Percentiles rank a stretch among this genome's conserved stretches.
Evolutionary conservation across 2,329 filamentous ascomycete genomes (phyloP).

Genomic region (Fusarium newnesense): DNA sequence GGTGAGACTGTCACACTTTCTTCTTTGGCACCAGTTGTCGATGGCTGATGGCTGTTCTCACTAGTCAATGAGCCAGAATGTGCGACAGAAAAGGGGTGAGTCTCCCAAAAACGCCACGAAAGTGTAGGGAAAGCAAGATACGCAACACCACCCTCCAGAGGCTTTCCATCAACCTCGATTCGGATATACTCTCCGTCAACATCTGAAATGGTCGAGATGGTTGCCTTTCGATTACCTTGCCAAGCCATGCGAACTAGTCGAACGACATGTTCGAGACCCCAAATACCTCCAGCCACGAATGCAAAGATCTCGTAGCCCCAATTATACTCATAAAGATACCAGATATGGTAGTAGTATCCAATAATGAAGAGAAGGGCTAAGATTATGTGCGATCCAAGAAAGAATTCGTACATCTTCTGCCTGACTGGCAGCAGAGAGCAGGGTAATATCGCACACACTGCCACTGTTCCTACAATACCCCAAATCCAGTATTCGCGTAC

Average conservation of each 20-base stretch:
- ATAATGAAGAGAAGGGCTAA: conserved; percentile 48
- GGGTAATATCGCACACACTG: conserved; percentile 41
- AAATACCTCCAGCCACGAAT: conserved; percentile 41
- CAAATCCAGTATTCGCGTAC: conserved; percentile 47
- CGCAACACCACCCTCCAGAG: conserved; percentile 44
- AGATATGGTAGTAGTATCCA: conserved; percentile 51
- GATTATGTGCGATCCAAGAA: conserved; percentile 47
- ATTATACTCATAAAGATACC: conserved; percentile 47
- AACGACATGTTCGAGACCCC: conserved; percentile 47
- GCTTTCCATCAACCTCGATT: conserved; percentile 43
- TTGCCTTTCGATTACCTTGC: conserved; percentile 38
- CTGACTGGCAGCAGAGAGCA: conserved; percentile 44
- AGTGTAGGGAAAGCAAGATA: conserved; percentile 52
- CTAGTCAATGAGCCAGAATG: background rate
- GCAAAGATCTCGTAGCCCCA: conserved; percentile 54
- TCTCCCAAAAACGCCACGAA: conserved; percentile 51
- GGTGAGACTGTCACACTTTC: conserved; percentile 16
- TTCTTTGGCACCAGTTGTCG: background rate
- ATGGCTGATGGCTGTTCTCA: background rate
- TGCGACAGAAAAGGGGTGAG: conserved; percentile 50
- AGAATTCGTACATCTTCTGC: conserved; percentile 48
- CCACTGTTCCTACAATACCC: conserved; percentile 48
- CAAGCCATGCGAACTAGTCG: conserved; percentile 41
- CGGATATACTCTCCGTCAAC: conserved; percentile 47
- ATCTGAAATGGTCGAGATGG: conserved; percentile 39